These are phyloP conservation scores for Coemansia sp. DNA, from an alignment of 192 early-diverging fungal species.

Conservation along the genomic window DNA sequence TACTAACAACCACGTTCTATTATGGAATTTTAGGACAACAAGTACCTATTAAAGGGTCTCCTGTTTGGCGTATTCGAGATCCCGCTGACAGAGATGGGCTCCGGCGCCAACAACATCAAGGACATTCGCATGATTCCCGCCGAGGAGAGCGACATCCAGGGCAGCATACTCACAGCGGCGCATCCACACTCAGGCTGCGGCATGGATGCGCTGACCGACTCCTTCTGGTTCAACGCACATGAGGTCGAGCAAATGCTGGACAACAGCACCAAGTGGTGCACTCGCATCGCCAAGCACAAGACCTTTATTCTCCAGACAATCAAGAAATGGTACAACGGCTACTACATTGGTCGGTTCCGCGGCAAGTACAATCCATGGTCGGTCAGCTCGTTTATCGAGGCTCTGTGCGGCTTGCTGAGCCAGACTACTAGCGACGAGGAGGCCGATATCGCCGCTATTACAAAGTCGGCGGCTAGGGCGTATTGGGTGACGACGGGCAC, in stretches of 20 bases:
- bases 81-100: constrained; percentile 45
- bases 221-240: constrained; percentile 42
- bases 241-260: constrained; percentile 39
- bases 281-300: constrained; percentile 12
- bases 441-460: neutral
- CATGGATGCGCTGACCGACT: constrained; percentile 31
- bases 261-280: constrained; percentile 19
- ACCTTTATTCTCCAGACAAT: constrained; percentile 7
- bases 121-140: constrained; percentile 38
- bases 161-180: constrained; percentile 20
- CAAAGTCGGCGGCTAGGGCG: constrained; percentile 17
- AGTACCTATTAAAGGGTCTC: constrained; percentile 26
- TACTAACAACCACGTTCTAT: too few relatives aligned
- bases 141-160: constrained; percentile 34
- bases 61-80: constrained; percentile 46
- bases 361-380: constrained; percentile 57
- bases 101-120: constrained; percentile 44
- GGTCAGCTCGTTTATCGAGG: constrained; percentile 41
- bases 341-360: constrained; percentile 19
- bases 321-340: constrained; percentile 26
- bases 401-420: constrained; percentile 18
- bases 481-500: constrained; percentile 40
- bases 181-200: constrained; percentile 35
- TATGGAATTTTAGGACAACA: constrained; percentile 16
- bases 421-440: neutral